Conservation (phyloP, 805 yeast genomes). For the Komagataella populi region DNA sequence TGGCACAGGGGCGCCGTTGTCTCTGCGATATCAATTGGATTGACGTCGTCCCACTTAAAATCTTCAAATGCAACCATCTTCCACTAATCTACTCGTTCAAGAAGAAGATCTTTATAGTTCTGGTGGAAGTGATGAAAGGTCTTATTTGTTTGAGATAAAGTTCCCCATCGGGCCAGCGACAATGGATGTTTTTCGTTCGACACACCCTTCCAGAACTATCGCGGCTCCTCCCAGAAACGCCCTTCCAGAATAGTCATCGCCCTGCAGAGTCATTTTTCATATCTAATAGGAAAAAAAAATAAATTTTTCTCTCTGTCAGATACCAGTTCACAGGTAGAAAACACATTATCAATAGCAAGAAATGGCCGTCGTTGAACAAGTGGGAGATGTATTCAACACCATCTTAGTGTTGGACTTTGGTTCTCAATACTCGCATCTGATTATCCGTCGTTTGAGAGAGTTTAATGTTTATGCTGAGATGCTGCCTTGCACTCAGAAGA, state of each 20-base stretch:
- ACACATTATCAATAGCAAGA: neutral
- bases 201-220: too few relatives aligned
- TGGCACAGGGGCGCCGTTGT: constrained; percentile 28
- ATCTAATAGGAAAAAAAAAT: neutral
- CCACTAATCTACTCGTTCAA: neutral
- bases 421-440: constrained; percentile 93
- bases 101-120: neutral
- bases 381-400: constrained; percentile 87
- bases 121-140: neutral
- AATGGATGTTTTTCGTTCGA: neutral
- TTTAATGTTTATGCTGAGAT: constrained; percentile 97
- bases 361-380: constrained; percentile 29
- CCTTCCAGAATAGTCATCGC: neutral
- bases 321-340: neutral
- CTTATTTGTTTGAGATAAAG: neutral
- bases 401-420: constrained; percentile 96
- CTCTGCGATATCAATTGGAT: constrained; percentile 1
- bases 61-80: neutral
- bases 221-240: neutral
- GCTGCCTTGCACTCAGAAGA: constrained; percentile 98
- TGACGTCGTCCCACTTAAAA: constrained; percentile 2
- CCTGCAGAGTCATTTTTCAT: neutral
- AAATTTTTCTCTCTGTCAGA: neutral
- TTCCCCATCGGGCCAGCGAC: neutral
- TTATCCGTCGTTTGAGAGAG: constrained; percentile 95